Evolutionary conservation across 225 moss, liverwort and hornwort species (phyloP).

Genomic region (Asterella californica): DNA sequence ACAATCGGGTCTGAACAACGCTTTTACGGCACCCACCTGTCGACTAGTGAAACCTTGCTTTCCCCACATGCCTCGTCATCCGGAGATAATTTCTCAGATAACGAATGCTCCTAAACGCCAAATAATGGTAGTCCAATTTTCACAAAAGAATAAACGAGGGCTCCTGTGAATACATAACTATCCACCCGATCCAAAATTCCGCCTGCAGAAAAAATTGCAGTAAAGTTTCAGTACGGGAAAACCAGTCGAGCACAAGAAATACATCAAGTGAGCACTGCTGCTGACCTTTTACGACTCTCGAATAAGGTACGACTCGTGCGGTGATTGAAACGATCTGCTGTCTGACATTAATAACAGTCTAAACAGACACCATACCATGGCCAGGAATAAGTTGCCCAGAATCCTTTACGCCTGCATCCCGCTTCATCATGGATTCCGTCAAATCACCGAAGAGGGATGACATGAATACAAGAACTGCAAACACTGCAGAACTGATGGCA

Average conservation of each 20-base stretch:
- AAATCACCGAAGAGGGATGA: slow-evolving; percentile 94
- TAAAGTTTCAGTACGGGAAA: not conserved
- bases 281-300: not conserved
- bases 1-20: not conserved
- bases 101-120: slow-evolving; percentile 52
- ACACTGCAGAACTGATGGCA: slow-evolving; percentile 58
- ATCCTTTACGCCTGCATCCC: slow-evolving; percentile 98
- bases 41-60: not conserved
- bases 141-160: slow-evolving; percentile 95
- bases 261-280: not conserved
- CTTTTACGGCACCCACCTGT: not conserved
- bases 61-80: not conserved
- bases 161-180: slow-evolving; percentile 95
- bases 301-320: not conserved
- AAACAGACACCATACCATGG: slow-evolving; percentile 57
- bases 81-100: not conserved
- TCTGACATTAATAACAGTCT: not conserved
- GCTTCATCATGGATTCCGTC: slow-evolving; percentile 97
- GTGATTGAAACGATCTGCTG: not conserved
- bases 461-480: slow-evolving; percentile 82
- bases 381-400: slow-evolving; percentile 93
- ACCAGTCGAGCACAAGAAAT: not conserved
- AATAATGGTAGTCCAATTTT: slow-evolving; percentile 91
- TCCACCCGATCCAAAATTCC: slow-evolving; percentile 91
- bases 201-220: slow-evolving; percentile 42